phyloP scores from a whole-genome alignment of 2,329 filamentous ascomycete genomes.

The Ceratocystis cubensis region DNA sequence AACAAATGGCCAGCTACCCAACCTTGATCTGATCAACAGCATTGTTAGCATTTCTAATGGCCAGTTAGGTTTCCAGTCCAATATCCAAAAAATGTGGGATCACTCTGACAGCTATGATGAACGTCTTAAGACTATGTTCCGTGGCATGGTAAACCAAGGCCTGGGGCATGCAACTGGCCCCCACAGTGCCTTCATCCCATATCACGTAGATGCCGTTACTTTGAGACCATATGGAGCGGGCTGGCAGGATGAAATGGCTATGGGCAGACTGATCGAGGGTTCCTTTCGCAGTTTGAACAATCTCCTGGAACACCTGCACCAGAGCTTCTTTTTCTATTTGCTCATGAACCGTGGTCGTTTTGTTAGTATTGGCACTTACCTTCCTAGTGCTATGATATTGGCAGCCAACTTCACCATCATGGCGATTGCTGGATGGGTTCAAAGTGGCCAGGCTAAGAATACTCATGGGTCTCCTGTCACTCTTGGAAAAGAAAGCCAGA shows the following conservation, averaged over 20 bases:
- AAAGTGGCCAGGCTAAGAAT: conserved; percentile 49
- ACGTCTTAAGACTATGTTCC: conserved; percentile 74
- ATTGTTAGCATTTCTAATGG: conserved; percentile 75
- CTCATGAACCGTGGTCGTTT: conserved; percentile 85
- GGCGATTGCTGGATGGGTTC: conserved; percentile 86
- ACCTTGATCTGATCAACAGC: conserved; percentile 91
- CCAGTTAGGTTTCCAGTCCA: conserved; percentile 80
- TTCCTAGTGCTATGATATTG: conserved; percentile 94
- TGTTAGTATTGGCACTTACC: conserved; percentile 93
- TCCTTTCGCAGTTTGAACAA: conserved; percentile 92
- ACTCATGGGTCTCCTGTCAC: neutral
- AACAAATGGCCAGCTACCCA: conserved; percentile 87
- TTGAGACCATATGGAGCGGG: conserved; percentile 83
- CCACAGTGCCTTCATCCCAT: conserved; percentile 93
- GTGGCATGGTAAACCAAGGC: conserved; percentile 86
- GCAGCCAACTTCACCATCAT: conserved; percentile 93
- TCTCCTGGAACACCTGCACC: conserved; percentile 86
- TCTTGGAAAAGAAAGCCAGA: conserved; percentile 21
- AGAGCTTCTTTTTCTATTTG: conserved; percentile 98
- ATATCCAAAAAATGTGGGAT: conserved; percentile 79
- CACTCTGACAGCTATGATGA: conserved; percentile 67
- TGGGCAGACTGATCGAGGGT: conserved; percentile 80
- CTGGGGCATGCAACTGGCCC: conserved; percentile 79
- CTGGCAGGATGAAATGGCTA: conserved; percentile 95
- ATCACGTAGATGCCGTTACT: conserved; percentile 93